Conservation (phyloP, 257 asterid genomes). For the Forsythia suspensa region DNA sequence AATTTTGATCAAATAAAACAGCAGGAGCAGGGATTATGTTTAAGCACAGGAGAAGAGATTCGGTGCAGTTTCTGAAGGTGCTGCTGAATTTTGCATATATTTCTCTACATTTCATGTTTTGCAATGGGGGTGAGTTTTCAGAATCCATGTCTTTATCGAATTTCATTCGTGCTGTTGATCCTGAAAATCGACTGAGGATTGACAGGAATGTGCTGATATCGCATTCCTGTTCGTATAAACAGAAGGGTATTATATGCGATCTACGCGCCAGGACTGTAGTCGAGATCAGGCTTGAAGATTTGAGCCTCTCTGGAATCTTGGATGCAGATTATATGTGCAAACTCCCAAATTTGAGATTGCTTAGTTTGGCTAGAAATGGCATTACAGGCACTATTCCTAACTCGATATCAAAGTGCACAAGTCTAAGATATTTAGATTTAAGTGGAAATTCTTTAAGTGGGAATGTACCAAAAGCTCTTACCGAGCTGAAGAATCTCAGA, state of each 20-base stretch:
- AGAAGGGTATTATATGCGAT: conserved; percentile 20
- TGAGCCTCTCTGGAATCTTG: conserved; percentile 26
- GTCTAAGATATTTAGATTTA: conserved; percentile 25
- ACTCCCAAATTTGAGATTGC: conserved; percentile 26
- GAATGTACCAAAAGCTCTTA: conserved; percentile 15
- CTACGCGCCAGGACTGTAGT: not conserved
- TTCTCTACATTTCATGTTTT: not conserved
- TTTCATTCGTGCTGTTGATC: conserved; percentile 31
- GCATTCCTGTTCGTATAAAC: conserved; percentile 11
- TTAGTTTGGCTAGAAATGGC: conserved; percentile 25
- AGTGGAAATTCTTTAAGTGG: conserved; percentile 26
- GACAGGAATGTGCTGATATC: not conserved
- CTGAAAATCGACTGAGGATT: conserved; percentile 21
- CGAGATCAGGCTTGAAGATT: conserved; percentile 18
- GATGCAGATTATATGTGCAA: conserved; percentile 26
- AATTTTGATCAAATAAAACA: not conserved
- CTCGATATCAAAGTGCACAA: conserved; percentile 22
- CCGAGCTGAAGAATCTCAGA: conserved; percentile 27
- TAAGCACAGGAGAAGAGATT: not conserved
- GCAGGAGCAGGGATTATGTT: not conserved
- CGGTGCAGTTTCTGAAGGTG: not conserved
- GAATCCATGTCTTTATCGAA: conserved; percentile 21
- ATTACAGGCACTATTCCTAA: conserved; percentile 23
- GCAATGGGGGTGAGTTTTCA: conserved; percentile 9
- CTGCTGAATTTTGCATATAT: not conserved